A percentile compares a stretch with the other conserved stretches of the same genome.
Conservation (phyloP, 2,329 filamentous ascomycete genomes). For the Pyrenophora teres region DNA sequence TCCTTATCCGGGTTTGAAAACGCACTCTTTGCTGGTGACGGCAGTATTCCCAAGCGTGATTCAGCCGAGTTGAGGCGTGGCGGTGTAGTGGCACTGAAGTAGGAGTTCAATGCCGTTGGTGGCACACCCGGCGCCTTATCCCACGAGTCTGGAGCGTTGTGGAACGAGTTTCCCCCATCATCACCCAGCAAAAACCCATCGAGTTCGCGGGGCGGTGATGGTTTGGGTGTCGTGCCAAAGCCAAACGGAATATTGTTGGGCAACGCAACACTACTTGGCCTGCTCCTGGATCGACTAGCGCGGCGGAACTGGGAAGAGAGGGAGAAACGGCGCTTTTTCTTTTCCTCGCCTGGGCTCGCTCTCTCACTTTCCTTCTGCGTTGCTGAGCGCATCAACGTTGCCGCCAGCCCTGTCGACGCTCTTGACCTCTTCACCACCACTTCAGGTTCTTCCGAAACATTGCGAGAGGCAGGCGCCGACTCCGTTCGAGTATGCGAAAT, state of each 20-base stretch:
- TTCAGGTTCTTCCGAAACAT: constrained; percentile 41
- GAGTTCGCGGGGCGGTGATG: constrained; percentile 33
- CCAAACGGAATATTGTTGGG: constrained; percentile 19
- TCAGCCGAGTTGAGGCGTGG: constrained; percentile 6
- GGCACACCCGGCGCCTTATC: constrained; percentile 17
- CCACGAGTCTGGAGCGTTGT: constrained; percentile 37
- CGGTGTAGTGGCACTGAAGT: constrained; percentile 14
- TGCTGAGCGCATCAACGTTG: constrained; percentile 12
- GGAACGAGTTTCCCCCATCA: constrained; percentile 37
- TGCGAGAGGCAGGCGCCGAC: constrained; percentile 35
- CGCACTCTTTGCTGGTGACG: constrained; percentile 37
- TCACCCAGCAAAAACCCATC: constrained; percentile 17
- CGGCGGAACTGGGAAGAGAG: constrained; percentile 42
- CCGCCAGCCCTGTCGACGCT: constrained; percentile 15
- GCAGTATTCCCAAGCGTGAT: constrained; percentile 29
- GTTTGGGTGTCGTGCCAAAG: constrained; percentile 21
- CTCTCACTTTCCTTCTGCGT: constrained; percentile 16
- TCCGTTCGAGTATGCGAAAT: constrained; percentile 23
- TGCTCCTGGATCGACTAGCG: constrained; percentile 38
- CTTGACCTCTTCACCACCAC: constrained; percentile 22
- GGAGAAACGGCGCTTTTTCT: constrained; percentile 39
- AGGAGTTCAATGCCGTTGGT: constrained; percentile 12
- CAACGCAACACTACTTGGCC: constrained; percentile 37
- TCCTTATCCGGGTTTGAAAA: constrained; percentile 31
- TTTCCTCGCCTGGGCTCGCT: constrained; percentile 26